These are phyloP conservation scores for Tolypocladium endophyticum DNA, from an alignment of 2,329 filamentous ascomycete genomes.

Conservation along the genomic window DNA sequence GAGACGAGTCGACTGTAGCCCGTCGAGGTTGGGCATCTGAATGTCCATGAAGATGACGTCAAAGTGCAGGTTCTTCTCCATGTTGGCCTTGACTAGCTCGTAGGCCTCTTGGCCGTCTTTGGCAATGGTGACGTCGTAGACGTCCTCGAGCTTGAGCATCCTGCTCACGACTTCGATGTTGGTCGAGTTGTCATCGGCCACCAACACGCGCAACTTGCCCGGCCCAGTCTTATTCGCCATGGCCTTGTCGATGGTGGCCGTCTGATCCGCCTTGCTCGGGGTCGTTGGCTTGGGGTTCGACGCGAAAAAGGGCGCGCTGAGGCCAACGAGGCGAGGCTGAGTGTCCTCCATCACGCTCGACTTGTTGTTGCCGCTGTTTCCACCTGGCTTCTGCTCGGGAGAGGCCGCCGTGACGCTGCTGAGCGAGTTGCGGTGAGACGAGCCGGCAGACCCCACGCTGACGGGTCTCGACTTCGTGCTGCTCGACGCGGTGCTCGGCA, in stretches of 20 bases:
- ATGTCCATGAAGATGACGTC: constrained; percentile 95
- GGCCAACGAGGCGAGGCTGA: constrained; percentile 71
- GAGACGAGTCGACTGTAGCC: constrained; percentile 72
- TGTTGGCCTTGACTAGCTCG: constrained; percentile 72
- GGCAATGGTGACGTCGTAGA: constrained; percentile 83
- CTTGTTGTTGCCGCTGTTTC: constrained; percentile 2
- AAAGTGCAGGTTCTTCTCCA: constrained; percentile 62
- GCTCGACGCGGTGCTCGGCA: constrained; percentile 44
- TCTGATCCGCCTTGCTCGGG: constrained; percentile 43
- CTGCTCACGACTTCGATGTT: constrained; percentile 49
- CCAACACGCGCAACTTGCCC: constrained; percentile 66
- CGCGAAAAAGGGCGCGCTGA: constrained; percentile 74
- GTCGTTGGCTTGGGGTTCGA: constrained; percentile 24
- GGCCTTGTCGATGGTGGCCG: constrained; percentile 54
- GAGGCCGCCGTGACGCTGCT: not conserved
- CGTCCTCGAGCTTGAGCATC: constrained; percentile 64
- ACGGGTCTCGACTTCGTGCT: constrained; percentile 38
- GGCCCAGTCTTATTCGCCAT: constrained; percentile 48
- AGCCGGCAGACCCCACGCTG: constrained; percentile 32
- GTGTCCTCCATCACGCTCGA: constrained; percentile 9
- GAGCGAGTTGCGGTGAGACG: constrained; percentile 20
- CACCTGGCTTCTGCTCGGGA: constrained; percentile 6
- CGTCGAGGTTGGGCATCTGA: constrained; percentile 89
- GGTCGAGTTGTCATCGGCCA: constrained; percentile 61
- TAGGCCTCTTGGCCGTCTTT: constrained; percentile 82